Evolutionary conservation across 192 early-diverging fungal genomes (phyloP), one percentile per base, ranked within the genome.

Genomic region (Pilobolus umbonatus): DNA sequence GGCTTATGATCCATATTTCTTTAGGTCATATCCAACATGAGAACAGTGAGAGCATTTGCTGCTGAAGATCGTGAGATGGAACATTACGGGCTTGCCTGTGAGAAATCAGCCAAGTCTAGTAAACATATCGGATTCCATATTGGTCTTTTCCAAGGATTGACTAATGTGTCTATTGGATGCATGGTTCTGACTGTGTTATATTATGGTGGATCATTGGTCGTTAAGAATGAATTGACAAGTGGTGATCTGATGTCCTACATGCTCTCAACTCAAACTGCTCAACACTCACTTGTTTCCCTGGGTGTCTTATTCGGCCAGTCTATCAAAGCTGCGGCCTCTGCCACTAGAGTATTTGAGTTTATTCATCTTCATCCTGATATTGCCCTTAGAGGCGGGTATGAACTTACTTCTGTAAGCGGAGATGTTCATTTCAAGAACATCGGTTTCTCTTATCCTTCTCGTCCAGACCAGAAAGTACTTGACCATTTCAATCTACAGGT

Each of bases 401-500:
- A 44, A 21, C 66, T 73, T 1, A n/a, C 17, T 0, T n/a, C 12
- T n/a, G 49, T 78, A 7, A 48, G 55, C 4, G 86, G 85, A 31
- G 73, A 82, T 12, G 88, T 94, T 25, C 75, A 85, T 58, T 83
- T 98, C 47, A 58, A 71, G 22, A 74, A 88, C 56, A 85, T 98
- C 12, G 57, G 72, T 25, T 98, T 98, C 74, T 36, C 70, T 51
- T 98, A 98, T 61, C 92, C 93, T 17, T 76, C 87, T 26, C 79
- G 91, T 14, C 81, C 81, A 0, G 87, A 92, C 19, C 86, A 93
- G n/a, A 76, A 65, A 31, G 83, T 98, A 12, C 71, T 98, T 56
- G 74, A 85, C 22, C 74, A 76, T 12, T 76, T 96, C 47, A 83
- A 67, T 63, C 73, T 98, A 32, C 77, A 62, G 39, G 75, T 94